Percentiles rank a stretch among this genome's conserved stretches.
Conservation (phyloP, 2,329 filamentous ascomycete species). For the Nigrospora oryzae region DNA sequence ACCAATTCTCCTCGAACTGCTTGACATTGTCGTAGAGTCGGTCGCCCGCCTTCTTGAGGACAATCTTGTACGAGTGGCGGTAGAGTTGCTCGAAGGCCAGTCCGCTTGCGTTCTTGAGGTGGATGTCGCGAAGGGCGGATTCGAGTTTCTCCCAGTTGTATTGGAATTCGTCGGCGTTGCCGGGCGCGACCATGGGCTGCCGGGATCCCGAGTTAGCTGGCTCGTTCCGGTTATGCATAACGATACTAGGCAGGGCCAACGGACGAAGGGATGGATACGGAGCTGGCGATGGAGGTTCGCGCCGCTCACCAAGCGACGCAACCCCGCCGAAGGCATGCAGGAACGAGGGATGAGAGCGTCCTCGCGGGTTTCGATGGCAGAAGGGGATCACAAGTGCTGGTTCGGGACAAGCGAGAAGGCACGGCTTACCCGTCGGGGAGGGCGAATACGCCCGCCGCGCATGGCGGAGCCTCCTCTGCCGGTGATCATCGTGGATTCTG, state of each 20-base stretch:
- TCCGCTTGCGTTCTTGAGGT: conserved; percentile 80
- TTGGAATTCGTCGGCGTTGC: conserved; percentile 72
- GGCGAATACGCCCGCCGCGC: conserved; percentile 20
- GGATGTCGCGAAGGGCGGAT: conserved; percentile 76
- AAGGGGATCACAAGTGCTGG: neutral
- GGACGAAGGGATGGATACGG: neutral
- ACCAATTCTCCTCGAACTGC: conserved; percentile 74
- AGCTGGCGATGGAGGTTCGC: neutral
- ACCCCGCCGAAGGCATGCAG: neutral
- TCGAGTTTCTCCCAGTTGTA: conserved; percentile 71
- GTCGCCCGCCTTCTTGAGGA: conserved; percentile 78
- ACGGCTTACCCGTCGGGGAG: conserved; percentile 20
- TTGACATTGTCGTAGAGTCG: conserved; percentile 75
- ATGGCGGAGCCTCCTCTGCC: conserved; percentile 19
- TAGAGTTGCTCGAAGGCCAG: conserved; percentile 96
- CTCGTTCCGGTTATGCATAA: neutral
- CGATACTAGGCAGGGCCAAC: neutral
- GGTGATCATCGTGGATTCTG: conserved; percentile 19
- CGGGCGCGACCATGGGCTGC: conserved; percentile 21
- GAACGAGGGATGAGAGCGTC: neutral
- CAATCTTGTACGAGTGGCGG: conserved; percentile 87
- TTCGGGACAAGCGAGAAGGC: neutral
- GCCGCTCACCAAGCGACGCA: too few relatives aligned
- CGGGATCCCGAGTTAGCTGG: conserved; percentile 4
- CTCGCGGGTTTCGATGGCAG: neutral